Evolutionary conservation across 495 filamentous ascomycete species (phyloP).

Genomic region (Xylaria curta): DNA sequence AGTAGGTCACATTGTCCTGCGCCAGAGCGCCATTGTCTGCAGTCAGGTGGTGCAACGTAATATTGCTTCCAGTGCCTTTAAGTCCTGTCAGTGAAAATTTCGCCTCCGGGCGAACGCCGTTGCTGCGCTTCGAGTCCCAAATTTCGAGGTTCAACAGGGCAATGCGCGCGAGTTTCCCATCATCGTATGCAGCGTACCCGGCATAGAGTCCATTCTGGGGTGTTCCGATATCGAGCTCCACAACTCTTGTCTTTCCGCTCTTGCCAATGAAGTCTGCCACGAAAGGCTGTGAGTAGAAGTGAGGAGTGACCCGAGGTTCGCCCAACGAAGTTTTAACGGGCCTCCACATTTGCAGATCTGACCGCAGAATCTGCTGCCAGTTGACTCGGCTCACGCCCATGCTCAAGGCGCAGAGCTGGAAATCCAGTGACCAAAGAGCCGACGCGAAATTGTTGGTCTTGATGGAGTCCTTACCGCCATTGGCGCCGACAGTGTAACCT

Average conservation of each 20-base stretch:
- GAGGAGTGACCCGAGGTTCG: neutral
- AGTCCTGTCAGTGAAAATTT: neutral
- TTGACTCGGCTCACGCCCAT: conserved; percentile 26
- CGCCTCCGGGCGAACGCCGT: neutral
- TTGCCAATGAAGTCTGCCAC: conserved; percentile 30
- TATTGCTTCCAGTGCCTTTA: neutral
- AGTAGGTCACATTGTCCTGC: neutral
- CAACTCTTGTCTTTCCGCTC: conserved; percentile 28
- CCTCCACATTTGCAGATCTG: conserved; percentile 1
- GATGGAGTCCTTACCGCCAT: neutral
- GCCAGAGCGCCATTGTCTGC: neutral
- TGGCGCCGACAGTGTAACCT: neutral
- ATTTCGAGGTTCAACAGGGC: conserved; percentile 5
- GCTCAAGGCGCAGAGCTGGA: conserved; percentile 27
- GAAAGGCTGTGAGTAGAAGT: conserved; percentile 31
- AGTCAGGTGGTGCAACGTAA: neutral
- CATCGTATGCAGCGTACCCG: neutral
- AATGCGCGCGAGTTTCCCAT: neutral
- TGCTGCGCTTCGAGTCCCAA: neutral
- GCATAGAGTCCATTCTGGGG: neutral
- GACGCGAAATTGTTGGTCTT: conserved; percentile 24
- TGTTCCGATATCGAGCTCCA: conserved; percentile 15
- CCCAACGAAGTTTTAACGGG: neutral
- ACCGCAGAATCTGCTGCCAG: conserved; percentile 7
- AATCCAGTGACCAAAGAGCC: conserved; percentile 30